Conservation (phyloP, 164 flowering plant species). For the Vitis amurensis region DNA sequence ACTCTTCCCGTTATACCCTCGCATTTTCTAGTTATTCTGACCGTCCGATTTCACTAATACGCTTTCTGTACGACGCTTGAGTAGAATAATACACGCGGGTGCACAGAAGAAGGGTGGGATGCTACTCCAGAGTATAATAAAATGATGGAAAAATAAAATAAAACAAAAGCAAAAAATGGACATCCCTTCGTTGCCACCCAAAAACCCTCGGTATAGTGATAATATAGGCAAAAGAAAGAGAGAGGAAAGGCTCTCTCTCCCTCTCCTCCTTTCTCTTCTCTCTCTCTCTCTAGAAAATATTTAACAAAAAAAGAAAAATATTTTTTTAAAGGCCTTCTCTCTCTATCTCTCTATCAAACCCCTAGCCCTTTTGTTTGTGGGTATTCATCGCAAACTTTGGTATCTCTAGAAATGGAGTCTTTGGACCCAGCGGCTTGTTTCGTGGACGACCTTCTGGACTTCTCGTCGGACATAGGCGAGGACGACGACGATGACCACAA, state of each 20-base stretch:
- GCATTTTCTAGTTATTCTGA: too few relatives aligned
- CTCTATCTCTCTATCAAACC: not conserved
- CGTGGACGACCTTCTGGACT: slow-evolving; percentile 44
- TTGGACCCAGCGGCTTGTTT: slow-evolving; percentile 25
- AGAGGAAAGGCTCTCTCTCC: not conserved
- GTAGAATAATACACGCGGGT: not conserved
- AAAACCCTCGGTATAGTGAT: slow-evolving; percentile 19
- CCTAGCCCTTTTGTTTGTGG: too few relatives aligned
- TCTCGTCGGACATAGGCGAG: slow-evolving; percentile 42
- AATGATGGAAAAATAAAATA: not conserved
- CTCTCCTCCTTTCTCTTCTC: slow-evolving; percentile 2
- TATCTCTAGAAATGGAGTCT: slow-evolving; percentile 28
- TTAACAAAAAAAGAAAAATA: too few relatives aligned
- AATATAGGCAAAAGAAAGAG: slow-evolving; percentile 17
- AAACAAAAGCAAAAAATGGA: slow-evolving; percentile 17
- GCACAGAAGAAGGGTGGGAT: too few relatives aligned
- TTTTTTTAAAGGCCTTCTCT: not conserved
- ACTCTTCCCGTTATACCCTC: too few relatives aligned
- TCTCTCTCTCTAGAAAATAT: not conserved
- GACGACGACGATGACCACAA: slow-evolving; percentile 29
- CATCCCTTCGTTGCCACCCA: slow-evolving; percentile 30
- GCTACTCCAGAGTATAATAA: too few relatives aligned
- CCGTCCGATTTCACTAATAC: too few relatives aligned
- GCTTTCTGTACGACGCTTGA: too few relatives aligned
- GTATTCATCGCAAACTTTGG: too few relatives aligned